phyloP scores from a whole-genome alignment of 1,284 basidiomycete species.

The Polyporus tsugae region DNA sequence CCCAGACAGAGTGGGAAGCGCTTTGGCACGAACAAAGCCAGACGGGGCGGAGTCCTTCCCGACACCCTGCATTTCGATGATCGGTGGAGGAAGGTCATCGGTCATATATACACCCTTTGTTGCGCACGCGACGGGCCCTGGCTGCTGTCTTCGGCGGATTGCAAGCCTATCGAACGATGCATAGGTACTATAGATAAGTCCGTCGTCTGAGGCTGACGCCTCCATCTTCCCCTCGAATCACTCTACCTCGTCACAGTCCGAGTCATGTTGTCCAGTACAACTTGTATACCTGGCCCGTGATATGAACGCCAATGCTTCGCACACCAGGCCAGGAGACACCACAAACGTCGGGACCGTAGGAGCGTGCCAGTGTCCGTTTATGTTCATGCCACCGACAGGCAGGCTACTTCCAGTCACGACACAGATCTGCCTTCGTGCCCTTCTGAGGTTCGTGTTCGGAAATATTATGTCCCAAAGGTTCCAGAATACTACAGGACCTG shows the following conservation, averaged over 20 bases:
- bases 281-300: too few relatives aligned
- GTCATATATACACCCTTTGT: neutral
- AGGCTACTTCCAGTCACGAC: neutral
- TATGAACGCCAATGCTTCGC: too few relatives aligned
- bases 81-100: neutral
- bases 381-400: too few relatives aligned
- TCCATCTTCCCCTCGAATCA: too few relatives aligned
- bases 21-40: neutral
- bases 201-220: too few relatives aligned
- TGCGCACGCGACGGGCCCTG: neutral
- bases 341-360: too few relatives aligned
- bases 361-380: too few relatives aligned
- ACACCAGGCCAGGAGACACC: too few relatives aligned
- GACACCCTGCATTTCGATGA: neutral
- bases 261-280: neutral
- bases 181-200: neutral
- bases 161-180: neutral
- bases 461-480: slow-evolving; percentile 28
- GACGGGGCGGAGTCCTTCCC: neutral
- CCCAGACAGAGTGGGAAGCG: neutral
- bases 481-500: slow-evolving; percentile 22
- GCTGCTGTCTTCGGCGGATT: neutral
- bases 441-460: slow-evolving; percentile 28
- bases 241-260: neutral
- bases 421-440: slow-evolving; percentile 30